Percentiles rank a stretch among this genome's conserved stretches.
phyloP scores from a whole-genome alignment of 73 alveolate genomes.

The Tetrahymena thermophila region DNA sequence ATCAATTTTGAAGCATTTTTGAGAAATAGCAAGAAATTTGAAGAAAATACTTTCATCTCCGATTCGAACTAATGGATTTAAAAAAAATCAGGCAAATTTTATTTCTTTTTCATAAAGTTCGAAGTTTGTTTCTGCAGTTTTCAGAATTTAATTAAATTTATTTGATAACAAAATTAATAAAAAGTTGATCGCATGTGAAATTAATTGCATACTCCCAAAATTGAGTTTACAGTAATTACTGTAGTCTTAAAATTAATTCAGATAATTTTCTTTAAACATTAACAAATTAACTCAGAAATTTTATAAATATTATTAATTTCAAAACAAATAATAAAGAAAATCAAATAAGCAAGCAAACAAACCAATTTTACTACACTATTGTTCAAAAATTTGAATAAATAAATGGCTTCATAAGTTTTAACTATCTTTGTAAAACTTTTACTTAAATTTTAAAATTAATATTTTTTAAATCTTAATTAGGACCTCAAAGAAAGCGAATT shows the following conservation, averaged over 20 bases:
- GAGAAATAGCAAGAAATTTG: no score
- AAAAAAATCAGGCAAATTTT: neutral
- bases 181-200: neutral
- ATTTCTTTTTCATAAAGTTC: neutral
- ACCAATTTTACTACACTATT: neutral
- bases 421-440: neutral
- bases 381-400: neutral
- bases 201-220: neutral
- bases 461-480: neutral
- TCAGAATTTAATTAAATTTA: no score
- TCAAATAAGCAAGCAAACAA: neutral
- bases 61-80: no score
- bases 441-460: no score
- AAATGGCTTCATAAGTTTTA: neutral
- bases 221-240: neutral
- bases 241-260: neutral
- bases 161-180: no score
- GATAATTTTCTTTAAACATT: neutral
- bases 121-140: no score
- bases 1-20: no score
- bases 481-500: neutral
- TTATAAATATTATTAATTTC: no score
- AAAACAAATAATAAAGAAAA: no score
- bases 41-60: neutral
- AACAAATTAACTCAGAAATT: neutral